Evolutionary conservation across 2,329 filamentous ascomycete species (phyloP), one percentile per base, ranked within the genome.

Genomic region (Atkinsonella hypoxylon): DNA sequence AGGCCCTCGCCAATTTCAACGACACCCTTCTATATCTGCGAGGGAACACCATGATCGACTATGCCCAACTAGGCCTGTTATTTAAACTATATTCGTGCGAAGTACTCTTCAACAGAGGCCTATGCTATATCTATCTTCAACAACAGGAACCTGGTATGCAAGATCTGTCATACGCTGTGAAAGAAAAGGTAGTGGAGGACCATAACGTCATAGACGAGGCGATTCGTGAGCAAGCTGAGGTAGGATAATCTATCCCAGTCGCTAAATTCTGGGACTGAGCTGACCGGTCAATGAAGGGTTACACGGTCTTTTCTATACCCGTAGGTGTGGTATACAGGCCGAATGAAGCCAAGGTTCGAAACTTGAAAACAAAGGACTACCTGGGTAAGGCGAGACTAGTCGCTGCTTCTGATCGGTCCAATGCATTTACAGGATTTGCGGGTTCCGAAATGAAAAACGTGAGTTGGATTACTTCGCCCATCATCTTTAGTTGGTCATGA

Each of bases 131-230:
- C 61, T 97, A 97, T 64, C 77, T 97, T 31, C 87, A 95, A 63
- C 89, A 97, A 67, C 87, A 85, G 67, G 88, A 94, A 12, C 81
- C 85, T 1, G 93, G 93, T 58, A 80, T 98, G 78, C 85, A 93
- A 66, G 93, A 98, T 72, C 74, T 98, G 60, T 78, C 81, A 18
- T 97, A 85, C 63, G 93, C 93, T 0, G 87, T 88, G 26, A 93
- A 95, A 67, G 93, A 97, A 69, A 97, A 97, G 73, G 87, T 93
- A 45, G 90, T 95, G 1, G 85, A 91, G 50, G 91, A 97, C 60
- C 93, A 98, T 70, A 88, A 95, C 64, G 93, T 98, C 56, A 98
- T 98, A 57, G 90, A 98, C 61, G 93, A 98, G 68, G 93, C 93
- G 4, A 97, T 98, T 58, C 76, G 80, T 49, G 93, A 97, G 65